Evolutionary conservation across 148 eudicot species (phyloP), one percentile per base, ranked within the genome.

Genomic region (Tetragonia tetragonoides): DNA sequence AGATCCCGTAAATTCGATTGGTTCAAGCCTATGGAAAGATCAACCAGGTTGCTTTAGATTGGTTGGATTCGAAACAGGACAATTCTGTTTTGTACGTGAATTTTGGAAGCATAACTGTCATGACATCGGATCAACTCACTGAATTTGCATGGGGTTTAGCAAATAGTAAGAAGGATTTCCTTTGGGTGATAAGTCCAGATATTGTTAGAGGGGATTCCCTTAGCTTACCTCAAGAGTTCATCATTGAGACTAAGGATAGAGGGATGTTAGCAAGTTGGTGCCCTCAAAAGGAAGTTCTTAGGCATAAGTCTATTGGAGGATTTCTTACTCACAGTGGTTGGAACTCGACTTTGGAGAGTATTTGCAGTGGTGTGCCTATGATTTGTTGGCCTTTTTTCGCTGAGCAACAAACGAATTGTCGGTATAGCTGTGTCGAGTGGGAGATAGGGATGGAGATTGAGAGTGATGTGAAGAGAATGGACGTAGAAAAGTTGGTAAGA

Each of bases 91-190:
- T 80, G 46, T 75, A 68, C 59, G 75, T 80, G 3, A 80, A 80
- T 21, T 80, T 75, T 49, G 94, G 90, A 2, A 91, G 91, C 68
- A 85, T 89, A 3, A 78, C 89, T 15, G 75, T 75, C 12, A 80
- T 88, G 75, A 76, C 87, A 6, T 54, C 73, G 7, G 42, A 79
- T 1, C 88, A 90, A 62, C 21, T 86, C 0, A 67, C 18, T 10
- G 95, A 89, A 51, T 84, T 91, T 74, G 92, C 91, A 2, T 89
- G 91, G 95, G 93, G 93, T 7, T 70, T 90, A 0, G 84, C 87
- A 11, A 87, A 87, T 34, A 90, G 91, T 68, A 79, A 86, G 34
- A 73, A 81, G 38, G 17, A 71, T 0, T 90, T 90, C 15, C 47
- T 90, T 16, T 88, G 93, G 93, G 79, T 85, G n/a, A 84, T 91